A percentile compares a stretch with the other conserved stretches of the same genome.
Conservation (phyloP, 345 rosid genomes). For the Erucastrum elatum region DNA sequence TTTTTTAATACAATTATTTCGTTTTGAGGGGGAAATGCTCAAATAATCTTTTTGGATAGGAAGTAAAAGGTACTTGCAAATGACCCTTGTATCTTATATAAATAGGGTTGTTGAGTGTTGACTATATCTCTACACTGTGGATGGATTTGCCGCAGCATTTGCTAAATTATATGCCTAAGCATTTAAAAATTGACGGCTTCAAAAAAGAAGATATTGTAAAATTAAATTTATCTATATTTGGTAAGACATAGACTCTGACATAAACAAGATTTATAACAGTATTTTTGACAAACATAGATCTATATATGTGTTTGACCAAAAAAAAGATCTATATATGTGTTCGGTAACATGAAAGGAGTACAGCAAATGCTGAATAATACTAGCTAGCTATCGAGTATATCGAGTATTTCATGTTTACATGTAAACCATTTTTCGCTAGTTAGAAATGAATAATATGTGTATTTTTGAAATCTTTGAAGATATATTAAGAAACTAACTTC, state of each 20-base stretch:
- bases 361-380: not conserved
- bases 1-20: not conserved
- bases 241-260: constrained; percentile 24
- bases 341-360: not conserved
- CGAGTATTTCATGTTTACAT: not conserved
- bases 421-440: not conserved
- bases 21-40: constrained; percentile 13
- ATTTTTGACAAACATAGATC: not conserved
- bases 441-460: not conserved
- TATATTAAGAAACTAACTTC: too few species aligned
- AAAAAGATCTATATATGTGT: not conserved
- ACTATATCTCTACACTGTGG: constrained; percentile 21
- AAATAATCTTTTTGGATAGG: constrained; percentile 6
- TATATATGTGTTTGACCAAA: not conserved
- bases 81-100: constrained; percentile 24
- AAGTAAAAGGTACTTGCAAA: constrained; percentile 26
- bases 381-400: not conserved
- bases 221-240: constrained; percentile 19
- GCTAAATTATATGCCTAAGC: constrained; percentile 13
- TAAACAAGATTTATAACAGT: not conserved
- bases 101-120: constrained; percentile 35
- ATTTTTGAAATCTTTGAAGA: not conserved
- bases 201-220: constrained; percentile 12
- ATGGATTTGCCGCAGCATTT: constrained; percentile 26
- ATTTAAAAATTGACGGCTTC: not conserved